Conservation (phyloP, 2,329 filamentous ascomycete species). For the Colletotrichum kahawae region DNA sequence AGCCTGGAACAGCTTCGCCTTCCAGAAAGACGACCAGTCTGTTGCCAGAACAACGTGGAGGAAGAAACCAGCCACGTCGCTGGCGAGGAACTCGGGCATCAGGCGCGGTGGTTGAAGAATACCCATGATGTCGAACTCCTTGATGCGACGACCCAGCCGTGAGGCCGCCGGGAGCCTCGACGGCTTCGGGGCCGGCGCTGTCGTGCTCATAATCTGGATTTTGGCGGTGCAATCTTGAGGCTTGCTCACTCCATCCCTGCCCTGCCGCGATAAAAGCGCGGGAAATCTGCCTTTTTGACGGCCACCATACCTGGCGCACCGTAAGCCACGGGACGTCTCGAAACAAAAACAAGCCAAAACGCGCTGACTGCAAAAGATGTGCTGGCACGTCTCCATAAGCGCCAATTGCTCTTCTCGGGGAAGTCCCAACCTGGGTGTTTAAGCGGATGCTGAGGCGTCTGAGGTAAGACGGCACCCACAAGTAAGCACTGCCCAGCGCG, state of each 20-base stretch:
- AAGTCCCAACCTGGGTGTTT: background rate
- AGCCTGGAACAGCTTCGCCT: background rate
- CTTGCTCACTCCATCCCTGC: background rate
- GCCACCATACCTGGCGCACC: background rate
- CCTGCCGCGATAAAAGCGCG: background rate
- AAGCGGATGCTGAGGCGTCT: background rate
- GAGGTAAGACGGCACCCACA: slow-evolving; percentile 16
- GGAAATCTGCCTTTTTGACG: background rate
- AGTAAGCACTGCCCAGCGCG: slow-evolving; percentile 11
- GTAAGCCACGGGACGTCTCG: background rate
- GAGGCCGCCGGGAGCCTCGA: background rate
- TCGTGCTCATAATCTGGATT: background rate
- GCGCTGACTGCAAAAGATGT: background rate
- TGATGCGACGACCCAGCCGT: background rate
- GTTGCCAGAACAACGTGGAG: background rate
- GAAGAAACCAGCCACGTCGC: background rate
- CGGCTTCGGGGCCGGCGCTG: background rate
- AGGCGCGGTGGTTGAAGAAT: background rate
- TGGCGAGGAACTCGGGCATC: background rate
- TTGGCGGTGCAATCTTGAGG: background rate
- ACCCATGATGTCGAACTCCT: background rate
- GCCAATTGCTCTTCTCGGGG: background rate
- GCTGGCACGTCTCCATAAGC: background rate
- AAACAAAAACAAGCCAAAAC: background rate
- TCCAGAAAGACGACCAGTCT: background rate